Evolutionary conservation across 345 rosid genomes (phyloP), one percentile per base, ranked within the genome.

Genomic region (Pugionium cornutum): DNA sequence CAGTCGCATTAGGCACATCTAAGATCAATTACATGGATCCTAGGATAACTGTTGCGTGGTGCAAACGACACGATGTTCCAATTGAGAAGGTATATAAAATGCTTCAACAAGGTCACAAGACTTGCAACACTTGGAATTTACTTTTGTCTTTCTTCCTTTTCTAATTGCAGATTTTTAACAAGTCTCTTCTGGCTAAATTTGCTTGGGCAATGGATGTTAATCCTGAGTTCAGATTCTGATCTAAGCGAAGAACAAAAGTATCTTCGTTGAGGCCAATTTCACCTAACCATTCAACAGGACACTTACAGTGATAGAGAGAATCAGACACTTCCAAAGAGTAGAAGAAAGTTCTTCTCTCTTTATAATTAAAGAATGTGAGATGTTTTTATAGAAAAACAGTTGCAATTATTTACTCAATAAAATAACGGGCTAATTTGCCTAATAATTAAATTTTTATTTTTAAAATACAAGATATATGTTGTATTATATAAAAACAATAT

Each of bases 131-230:
- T 58, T 59, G 4, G 5, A 10, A 11, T 0, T 32, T 33, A 49
- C 57, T 37, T 49, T 3, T 28, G n/a, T 7, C 3, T 45, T 18
- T 18, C 18, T 18, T 18, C 18, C 18, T 51, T 55, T 62, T n/a
- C 0, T 56, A 18, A 4, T 37, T 26, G 30, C 85, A 92, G 97
- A 88, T 92, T 4, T 89, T 89, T 81, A 83, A 79, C 80, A 92
- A 92, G 81, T 79, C 97, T 62, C 89, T 92, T 48, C 78, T 83
- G 68, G 98, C 44, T 40, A 40, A 95, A 79, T 91, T 91, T 66
- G 76, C 92, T 18, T 91, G 97, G 97, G 91, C 99, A 53, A 87
- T 94, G 99, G 99, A 94, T 26, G 97, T 86, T 32, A 92, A 90
- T 56, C 99, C 99, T 3, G 88, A 81, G 57, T 94, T 90, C 92